Evolutionary conservation across 352 stramenopile genomes (phyloP).

Genomic region (Aphanomyces euteiches): DNA sequence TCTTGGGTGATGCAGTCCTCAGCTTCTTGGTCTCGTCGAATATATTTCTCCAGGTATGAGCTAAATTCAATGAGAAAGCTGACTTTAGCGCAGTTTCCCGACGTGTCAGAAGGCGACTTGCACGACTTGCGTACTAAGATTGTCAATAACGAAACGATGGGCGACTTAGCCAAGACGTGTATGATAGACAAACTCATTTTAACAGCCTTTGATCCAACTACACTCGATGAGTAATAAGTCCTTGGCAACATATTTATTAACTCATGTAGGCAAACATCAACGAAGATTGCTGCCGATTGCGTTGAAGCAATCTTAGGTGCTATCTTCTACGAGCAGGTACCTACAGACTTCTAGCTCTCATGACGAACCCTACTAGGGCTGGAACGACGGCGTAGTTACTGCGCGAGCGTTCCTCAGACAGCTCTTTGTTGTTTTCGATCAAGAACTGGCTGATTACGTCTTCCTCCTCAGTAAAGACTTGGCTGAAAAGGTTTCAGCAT

Average conservation of each 20-base stretch:
- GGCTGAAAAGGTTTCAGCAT: slow-evolving; percentile 39
- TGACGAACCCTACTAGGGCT: neutral
- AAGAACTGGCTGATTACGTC: slow-evolving; percentile 4
- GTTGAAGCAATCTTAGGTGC: slow-evolving; percentile 77
- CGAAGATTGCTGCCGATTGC: slow-evolving; percentile 79
- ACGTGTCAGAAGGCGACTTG: slow-evolving; percentile 55
- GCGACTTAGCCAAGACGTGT: slow-evolving; percentile 62
- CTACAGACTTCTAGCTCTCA: neutral
- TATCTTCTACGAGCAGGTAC: slow-evolving; percentile 72
- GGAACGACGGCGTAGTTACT: neutral
- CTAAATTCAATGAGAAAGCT: neutral
- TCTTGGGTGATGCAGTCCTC: slow-evolving; percentile 79
- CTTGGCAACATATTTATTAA: neutral
- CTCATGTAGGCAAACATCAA: slow-evolving; percentile 42
- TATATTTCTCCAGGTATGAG: slow-evolving; percentile 44
- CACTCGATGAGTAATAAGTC: slow-evolving; percentile 22
- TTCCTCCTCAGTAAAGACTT: slow-evolving; percentile 44
- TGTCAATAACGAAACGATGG: slow-evolving; percentile 73
- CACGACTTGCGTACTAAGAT: slow-evolving; percentile 70
- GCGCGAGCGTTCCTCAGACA: neutral
- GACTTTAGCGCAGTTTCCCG: slow-evolving; percentile 47
- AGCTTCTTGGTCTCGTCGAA: slow-evolving; percentile 78
- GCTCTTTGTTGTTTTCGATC: slow-evolving; percentile 6
- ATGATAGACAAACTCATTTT: slow-evolving; percentile 75
- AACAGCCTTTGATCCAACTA: slow-evolving; percentile 59